Evolutionary conservation across 257 asterid genomes (phyloP), one percentile per base, ranked within the genome.

Genomic region (Coffea canephora): DNA sequence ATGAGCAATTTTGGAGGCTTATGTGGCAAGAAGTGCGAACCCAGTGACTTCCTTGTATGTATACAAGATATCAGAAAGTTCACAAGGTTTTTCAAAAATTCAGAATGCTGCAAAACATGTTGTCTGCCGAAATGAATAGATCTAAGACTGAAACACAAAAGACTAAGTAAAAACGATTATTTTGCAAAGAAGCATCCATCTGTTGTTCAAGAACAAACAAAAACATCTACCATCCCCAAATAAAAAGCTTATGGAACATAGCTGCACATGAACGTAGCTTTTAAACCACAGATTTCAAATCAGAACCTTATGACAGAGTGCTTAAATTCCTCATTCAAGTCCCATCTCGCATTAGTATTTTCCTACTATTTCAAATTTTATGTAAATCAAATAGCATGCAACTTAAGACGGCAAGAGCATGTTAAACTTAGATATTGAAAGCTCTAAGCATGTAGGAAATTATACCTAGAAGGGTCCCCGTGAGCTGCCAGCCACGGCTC

Each of bases 401-500:
- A n/a, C 4, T 31, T 57, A 61, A 15, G 50, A 62, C 55, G 25
- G 15, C 18, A 62, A 36, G 62, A 41, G 34, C 11, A 16, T n/a
- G 50, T 57, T 19, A 11, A 68, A 68, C 12, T 18, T 1, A 0
- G 27, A 25, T 55, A 55, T 16, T 55, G 23, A 23, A 77, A 66
- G 1, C 66, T 48, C 23, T 46, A 73, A 73, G 14, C 25, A 9
- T 21, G 4, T n/a, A 3, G 57, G 50, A 43, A 71, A 55, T 54
- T 18, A 74, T 85, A 93, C 98, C 98, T 93, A 14, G 94, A 91
- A 52, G 83, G 90, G 76, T 91, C 98, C n/a, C 86, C 96, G 83
- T 93, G 98, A 87, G 98, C 93, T 84, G 97, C 97, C 85, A 93
- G 79, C 98, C 98, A 93, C 1, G 98, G 98, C 69, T 91, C 98